phyloP scores from a whole-genome alignment of 1,139 yeast species.

The Debaryomyces sp. region DNA sequence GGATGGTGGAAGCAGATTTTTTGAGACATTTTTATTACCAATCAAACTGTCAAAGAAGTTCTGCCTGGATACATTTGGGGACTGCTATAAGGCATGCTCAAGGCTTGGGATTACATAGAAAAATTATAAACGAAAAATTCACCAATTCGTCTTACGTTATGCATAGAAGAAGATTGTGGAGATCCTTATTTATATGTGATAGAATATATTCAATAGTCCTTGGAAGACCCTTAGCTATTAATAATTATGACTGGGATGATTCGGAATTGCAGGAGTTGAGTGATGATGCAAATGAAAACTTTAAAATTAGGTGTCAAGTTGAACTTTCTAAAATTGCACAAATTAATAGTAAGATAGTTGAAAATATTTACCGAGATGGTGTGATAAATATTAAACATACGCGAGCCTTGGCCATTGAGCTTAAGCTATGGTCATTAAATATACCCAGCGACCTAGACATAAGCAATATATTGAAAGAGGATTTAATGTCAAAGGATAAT shows the following conservation, averaged over 20 bases:
- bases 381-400: slow-evolving; percentile 36
- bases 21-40: slow-evolving; percentile 43
- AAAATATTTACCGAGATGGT: slow-evolving; percentile 37
- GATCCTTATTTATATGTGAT: slow-evolving; percentile 43
- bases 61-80: slow-evolving; percentile 41
- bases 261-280: slow-evolving; percentile 2
- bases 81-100: slow-evolving; percentile 29
- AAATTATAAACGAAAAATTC: slow-evolving; percentile 24
- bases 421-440: slow-evolving; percentile 41
- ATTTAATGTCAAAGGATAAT: slow-evolving; percentile 15
- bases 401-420: slow-evolving; percentile 37
- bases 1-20: slow-evolving; percentile 46
- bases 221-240: slow-evolving; percentile 45
- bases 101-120: slow-evolving; percentile 29
- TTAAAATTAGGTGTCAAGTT: slow-evolving; percentile 17
- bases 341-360: slow-evolving; percentile 36
- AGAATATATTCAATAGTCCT: slow-evolving; percentile 38
- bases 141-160: slow-evolving; percentile 14
- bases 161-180: slow-evolving; percentile 38
- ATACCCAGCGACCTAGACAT: slow-evolving; percentile 30
- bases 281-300: slow-evolving; percentile 9
- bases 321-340: slow-evolving; percentile 17
- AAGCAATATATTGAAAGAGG: slow-evolving; percentile 21
- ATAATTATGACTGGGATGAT: slow-evolving; percentile 37
- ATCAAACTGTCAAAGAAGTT: slow-evolving; percentile 37